Base-by-base conservation (phyloP, 148 eudicot genomes). In the Vaccinium myrtillus region DNA sequence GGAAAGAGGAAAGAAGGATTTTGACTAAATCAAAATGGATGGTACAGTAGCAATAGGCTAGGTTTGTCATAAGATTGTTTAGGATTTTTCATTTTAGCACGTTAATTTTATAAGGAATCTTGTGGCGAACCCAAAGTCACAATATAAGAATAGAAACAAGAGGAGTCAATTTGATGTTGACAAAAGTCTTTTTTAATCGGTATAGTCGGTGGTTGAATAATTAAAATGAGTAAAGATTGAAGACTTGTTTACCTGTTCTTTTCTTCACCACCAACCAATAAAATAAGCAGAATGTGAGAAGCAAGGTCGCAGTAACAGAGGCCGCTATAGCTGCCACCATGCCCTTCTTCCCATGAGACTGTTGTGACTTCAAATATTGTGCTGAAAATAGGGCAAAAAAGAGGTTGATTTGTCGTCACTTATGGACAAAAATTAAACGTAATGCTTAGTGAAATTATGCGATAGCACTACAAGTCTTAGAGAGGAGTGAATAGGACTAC, bases 221-320 rank as follows among this genome's bases (percentile, higher is more conserved):
- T 32, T 36, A 36, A 36, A 36, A 36, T 2, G 39, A 36, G 4
- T 36, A 43, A 7, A 39, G 49, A 69, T 25, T 5, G 75, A 69
- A 27, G 2, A 14, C 39, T 36, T 5, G 76, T 73, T 39, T 87
- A 88, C 92, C 90, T 90, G 79, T 88, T 84, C 77, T 84, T 82
- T 77, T 90, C 83, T 77, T 88, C 82, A 58, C 71, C 30, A 78
- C 80, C 58, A 90, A 51, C 79, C 69, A 88, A 70, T 59, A 83
- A 39, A 75, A 14, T 6, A 74, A 50, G 77, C 73, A 63, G 71
- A 84, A 80, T 11, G 84, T 10, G 36, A 87, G n/a, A 30, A 76
- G 23, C 54, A 84, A 83, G 30, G 59, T 32, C 9, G 86, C 88
- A 70, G 36, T 87, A 59, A 51, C 76, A n/a, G 83, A 53, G 55